Evolutionary conservation across 1,284 basidiomycete species (phyloP).

Genomic region (Serendipita sp.): DNA sequence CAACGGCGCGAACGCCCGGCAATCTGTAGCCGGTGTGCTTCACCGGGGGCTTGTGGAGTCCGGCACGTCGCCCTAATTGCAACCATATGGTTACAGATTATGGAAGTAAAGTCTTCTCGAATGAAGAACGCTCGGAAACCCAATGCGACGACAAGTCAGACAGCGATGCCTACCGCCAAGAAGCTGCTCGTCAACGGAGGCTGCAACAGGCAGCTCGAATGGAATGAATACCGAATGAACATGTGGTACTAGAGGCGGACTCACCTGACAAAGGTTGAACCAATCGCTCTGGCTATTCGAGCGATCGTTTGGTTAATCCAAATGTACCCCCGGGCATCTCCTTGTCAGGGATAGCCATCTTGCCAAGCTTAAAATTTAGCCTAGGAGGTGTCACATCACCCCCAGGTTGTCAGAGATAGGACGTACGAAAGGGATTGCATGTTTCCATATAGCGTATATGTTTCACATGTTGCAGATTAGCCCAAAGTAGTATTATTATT

Average conservation of each 20-base stretch:
- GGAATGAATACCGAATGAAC: background rate
- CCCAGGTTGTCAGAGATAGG: constrained; percentile 14
- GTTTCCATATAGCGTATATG: too few relatives aligned
- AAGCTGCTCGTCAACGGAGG: constrained; percentile 28
- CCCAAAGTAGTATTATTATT: too few relatives aligned
- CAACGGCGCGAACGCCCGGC: too few relatives aligned
- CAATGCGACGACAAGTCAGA: constrained; percentile 33
- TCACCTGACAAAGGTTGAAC: constrained; percentile 46
- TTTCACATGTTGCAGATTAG: too few relatives aligned
- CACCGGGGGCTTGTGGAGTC: too few relatives aligned
- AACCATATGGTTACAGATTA: too few relatives aligned
- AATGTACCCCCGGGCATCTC: constrained; percentile 43
- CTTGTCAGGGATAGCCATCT: constrained; percentile 36
- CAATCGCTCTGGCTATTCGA: constrained; percentile 42
- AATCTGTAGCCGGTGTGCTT: too few relatives aligned
- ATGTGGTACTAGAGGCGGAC: constrained; percentile 5
- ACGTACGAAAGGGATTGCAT: constrained; percentile 25
- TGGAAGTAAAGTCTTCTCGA: too few relatives aligned
- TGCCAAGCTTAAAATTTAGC: constrained; percentile 46
- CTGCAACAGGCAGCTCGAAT: constrained; percentile 34
- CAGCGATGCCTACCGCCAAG: constrained; percentile 29
- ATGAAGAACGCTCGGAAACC: background rate
- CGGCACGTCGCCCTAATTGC: too few relatives aligned
- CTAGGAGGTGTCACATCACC: constrained; percentile 21
- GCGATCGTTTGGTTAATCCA: constrained; percentile 47